A percentile compares a stretch with the other conserved stretches of the same genome.
Evolutionary conservation across 148 eudicot genomes (phyloP).

Genomic region (Persicaria tinctoria): DNA sequence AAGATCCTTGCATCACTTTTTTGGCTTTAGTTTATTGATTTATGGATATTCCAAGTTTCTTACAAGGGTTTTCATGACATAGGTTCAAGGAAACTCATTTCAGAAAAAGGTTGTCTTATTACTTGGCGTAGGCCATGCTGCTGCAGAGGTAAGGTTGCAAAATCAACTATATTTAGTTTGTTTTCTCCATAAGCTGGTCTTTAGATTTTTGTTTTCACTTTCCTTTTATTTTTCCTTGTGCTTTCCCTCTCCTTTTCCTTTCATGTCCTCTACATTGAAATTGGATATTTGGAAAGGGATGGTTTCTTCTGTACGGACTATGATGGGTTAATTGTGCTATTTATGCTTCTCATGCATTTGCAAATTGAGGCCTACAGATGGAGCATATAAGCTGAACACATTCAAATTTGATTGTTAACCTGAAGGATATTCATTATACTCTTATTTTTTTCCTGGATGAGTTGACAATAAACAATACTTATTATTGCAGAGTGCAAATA

Average conservation of each 20-base stretch:
- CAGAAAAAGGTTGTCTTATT: conserved; percentile 84
- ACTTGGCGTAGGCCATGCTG: conserved; percentile 64
- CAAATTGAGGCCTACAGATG: neutral
- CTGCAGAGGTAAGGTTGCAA: conserved; percentile 49
- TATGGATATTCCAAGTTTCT: conserved; percentile 5
- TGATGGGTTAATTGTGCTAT: neutral
- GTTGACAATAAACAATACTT: neutral
- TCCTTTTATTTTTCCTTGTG: neutral
- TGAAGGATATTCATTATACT: neutral
- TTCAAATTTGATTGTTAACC: neutral
- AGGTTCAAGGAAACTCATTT: conserved; percentile 94
- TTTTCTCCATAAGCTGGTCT: neutral
- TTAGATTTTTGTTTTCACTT: neutral
- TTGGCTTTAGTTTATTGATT: neutral
- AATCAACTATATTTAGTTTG: neutral
- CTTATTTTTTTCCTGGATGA: neutral
- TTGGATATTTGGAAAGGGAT: neutral
- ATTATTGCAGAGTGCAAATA: conserved; percentile 41
- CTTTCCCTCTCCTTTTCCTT: no score
- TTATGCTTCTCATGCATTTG: neutral
- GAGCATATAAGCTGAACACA: neutral
- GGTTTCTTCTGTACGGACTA: neutral
- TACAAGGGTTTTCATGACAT: conserved; percentile 13
- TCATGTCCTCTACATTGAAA: no score
- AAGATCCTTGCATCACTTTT: neutral